Conservation (phyloP, 2,329 filamentous ascomycete genomes). For the Aureobasidium sp. region DNA sequence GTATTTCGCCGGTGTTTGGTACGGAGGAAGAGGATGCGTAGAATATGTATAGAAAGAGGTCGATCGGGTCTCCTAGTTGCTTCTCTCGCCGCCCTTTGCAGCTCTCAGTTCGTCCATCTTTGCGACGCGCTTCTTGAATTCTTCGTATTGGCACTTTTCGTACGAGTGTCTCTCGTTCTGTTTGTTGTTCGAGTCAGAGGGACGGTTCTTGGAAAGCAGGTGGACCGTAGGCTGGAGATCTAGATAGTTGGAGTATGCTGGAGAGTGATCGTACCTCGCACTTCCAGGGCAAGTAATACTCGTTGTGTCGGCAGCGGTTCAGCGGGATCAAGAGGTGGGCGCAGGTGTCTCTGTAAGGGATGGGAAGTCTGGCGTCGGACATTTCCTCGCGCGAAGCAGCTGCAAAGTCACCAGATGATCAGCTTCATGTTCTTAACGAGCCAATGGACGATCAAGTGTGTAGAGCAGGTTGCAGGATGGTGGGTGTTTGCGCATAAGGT, state of each 20-base stretch:
- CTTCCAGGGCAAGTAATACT: conserved; percentile 96
- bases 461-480: background rate
- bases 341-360: conserved; percentile 92
- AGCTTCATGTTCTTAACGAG: conserved; percentile 2
- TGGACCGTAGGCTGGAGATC: background rate
- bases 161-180: conserved; percentile 95
- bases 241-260: background rate
- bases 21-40: no score
- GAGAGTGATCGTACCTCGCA: conserved; percentile 61
- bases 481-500: background rate
- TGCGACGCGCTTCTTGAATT: conserved; percentile 96
- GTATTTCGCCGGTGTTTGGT: no score
- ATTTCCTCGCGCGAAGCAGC: conserved; percentile 85
- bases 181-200: background rate
- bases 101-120: conserved; percentile 97
- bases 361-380: conserved; percentile 79
- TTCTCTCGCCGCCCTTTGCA: conserved; percentile 74
- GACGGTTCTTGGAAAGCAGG: background rate
- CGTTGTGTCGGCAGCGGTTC: conserved; percentile 86
- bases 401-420: conserved; percentile 30
- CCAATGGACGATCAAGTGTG: background rate
- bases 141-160: conserved; percentile 98
- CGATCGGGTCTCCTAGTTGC: conserved; percentile 53
- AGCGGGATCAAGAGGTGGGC: conserved; percentile 90
- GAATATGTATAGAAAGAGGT: background rate